phyloP scores from a whole-genome alignment of 768 basidiomycete species.

The Mycena galericulata region DNA sequence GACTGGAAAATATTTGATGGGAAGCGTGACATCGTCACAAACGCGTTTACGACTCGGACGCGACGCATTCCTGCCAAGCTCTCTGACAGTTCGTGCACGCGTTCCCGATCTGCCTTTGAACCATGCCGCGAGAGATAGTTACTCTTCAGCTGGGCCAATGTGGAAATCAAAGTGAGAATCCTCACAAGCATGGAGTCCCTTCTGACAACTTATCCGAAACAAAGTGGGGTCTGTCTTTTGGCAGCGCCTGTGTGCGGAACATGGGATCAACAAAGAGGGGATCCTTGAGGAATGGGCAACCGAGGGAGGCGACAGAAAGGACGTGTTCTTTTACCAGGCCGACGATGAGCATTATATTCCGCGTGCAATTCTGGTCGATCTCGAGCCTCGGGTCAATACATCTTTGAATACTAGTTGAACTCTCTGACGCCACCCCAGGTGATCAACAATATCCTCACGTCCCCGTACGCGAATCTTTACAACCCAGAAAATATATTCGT shows the following conservation, averaged over 20 bases:
- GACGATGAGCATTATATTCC: constrained; percentile 99
- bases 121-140: constrained; percentile 77
- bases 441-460: constrained; percentile 93
- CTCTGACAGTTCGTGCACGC: too few relatives aligned
- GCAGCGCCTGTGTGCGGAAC: constrained; percentile 98
- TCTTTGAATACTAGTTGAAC: constrained; percentile 2
- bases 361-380: constrained; percentile 93
- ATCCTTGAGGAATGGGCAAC: constrained; percentile 98
- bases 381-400: constrained; percentile 89
- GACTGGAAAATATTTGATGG: not conserved
- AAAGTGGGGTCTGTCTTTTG: constrained; percentile 97
- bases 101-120: too few relatives aligned
- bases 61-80: too few relatives aligned
- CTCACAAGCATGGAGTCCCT: constrained; percentile 2
- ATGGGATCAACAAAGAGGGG: constrained; percentile 96
- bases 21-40: not conserved
- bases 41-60: not conserved
- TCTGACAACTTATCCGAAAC: constrained; percentile 29
- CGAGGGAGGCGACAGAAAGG: constrained; percentile 95
- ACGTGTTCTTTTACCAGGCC: constrained; percentile 99
- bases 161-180: constrained; percentile 85
- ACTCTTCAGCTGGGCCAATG: constrained; percentile 87
- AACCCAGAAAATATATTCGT: constrained; percentile 99
- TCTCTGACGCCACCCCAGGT: constrained; percentile 66
- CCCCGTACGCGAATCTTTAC: constrained; percentile 90